Conservation (phyloP, 805 yeast species). For the Candida hungchunana region DNA sequence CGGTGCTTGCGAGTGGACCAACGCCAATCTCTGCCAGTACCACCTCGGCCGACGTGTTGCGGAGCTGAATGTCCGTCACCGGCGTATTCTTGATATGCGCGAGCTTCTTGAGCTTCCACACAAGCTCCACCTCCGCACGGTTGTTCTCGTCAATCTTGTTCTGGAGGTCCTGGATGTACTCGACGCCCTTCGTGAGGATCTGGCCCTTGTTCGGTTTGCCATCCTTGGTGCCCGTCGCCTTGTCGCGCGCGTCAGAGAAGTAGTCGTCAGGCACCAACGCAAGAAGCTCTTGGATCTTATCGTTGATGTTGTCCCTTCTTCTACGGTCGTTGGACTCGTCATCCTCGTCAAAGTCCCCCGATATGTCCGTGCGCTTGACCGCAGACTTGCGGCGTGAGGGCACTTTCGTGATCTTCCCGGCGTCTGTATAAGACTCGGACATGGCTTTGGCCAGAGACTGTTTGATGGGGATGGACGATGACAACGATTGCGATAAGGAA, state of each 20-base stretch:
- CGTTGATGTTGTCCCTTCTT: constrained; percentile 55
- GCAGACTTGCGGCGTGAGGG: constrained; percentile 20
- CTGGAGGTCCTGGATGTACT: constrained; percentile 63
- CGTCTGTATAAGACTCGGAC: constrained; percentile 20
- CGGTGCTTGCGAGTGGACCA: constrained; percentile 60
- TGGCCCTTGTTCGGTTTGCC: constrained; percentile 87
- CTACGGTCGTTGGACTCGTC: constrained; percentile 38
- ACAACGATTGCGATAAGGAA: constrained; percentile 10
- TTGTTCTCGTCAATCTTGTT: constrained; percentile 73
- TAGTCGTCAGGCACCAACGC: constrained; percentile 40
- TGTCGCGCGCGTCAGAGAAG: constrained; percentile 37
- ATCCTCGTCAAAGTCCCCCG: constrained; percentile 12
- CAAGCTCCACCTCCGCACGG: constrained; percentile 71
- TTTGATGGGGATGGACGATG: constrained; percentile 24
- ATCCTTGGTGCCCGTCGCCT: constrained; percentile 68
- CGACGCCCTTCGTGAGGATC: constrained; percentile 69
- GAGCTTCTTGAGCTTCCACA: constrained; percentile 53
- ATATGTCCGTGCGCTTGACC: constrained; percentile 5
- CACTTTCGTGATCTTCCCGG: constrained; percentile 20
- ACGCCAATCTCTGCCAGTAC: constrained; percentile 78
- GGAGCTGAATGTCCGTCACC: constrained; percentile 37
- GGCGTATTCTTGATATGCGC: constrained; percentile 41
- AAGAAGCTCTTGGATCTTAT: constrained; percentile 49
- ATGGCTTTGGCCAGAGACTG: constrained; percentile 24
- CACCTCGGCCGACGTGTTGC: constrained; percentile 74